These are phyloP conservation scores for Starmerella bacillaris DNA, from an alignment of 805 yeast genomes.

Conservation along the genomic window DNA sequence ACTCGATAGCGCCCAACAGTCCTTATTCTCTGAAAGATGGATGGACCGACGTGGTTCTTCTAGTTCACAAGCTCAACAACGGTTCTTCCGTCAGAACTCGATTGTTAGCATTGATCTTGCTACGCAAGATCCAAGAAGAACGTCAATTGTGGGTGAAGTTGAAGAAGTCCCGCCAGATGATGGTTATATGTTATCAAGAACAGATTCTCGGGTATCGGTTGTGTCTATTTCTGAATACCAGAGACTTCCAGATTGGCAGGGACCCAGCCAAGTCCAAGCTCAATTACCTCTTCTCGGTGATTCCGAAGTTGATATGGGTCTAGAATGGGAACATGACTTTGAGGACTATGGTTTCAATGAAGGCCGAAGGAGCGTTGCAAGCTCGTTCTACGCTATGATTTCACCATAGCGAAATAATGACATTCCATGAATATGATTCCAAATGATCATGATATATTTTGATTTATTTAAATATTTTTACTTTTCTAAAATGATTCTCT, in stretches of 20 bases:
- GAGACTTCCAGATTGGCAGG: conserved; percentile 6
- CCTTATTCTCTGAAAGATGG: conserved; percentile 12
- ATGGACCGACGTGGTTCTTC: conserved; percentile 9
- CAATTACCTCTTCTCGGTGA: conserved; percentile 12
- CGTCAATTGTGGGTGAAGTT: conserved; percentile 13
- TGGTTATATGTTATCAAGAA: conserved; percentile 11
- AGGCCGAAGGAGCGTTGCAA: conserved; percentile 12
- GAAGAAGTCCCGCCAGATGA: conserved; percentile 11
- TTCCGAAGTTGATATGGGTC: conserved; percentile 12
- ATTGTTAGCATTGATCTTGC: conserved; percentile 16
- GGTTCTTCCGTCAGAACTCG: conserved; percentile 18
- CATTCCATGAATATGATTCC: not conserved
- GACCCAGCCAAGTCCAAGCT: conserved; percentile 3
- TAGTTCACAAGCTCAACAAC: conserved; percentile 5
- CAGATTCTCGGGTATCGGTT: conserved; percentile 11
- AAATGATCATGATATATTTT: no score
- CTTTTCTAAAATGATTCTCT: no score
- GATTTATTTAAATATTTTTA: no score
- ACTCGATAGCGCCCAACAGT: conserved; percentile 1
- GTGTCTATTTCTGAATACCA: conserved; percentile 15
- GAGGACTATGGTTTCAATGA: conserved; percentile 12
- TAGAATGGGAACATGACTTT: conserved; percentile 15
- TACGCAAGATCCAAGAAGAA: conserved; percentile 13
- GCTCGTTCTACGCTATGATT: conserved; percentile 14
- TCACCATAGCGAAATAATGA: conserved; percentile 7